Base-by-base conservation (phyloP, 208 protist genomes). In the Trypanosoma rangeli region DNA sequence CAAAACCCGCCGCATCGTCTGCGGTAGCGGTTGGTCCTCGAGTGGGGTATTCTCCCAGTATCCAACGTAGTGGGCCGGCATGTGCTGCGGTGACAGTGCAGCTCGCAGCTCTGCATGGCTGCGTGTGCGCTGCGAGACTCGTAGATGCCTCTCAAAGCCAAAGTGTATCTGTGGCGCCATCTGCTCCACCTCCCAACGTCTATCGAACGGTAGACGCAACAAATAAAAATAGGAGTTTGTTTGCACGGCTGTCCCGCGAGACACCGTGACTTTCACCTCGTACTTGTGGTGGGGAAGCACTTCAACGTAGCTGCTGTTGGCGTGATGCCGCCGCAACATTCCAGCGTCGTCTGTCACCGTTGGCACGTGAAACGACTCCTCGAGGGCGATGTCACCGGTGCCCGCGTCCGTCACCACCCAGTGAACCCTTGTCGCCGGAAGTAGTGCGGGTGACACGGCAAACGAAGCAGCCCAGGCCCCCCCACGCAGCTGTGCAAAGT, bases 11-110 rank as follows among this genome's bases (percentile, higher is more conserved):
- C 42, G 22, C 48, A 8, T 5, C 59, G 22, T 64, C 75, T 87
- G 81, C 29, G 81, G 80, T 13, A 84, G 56, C 29, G 73, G 81
- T 74, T 92, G 83, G 44, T 87, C 84, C 5, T 62, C 12, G n/a
- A 81, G 52, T 18, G 83, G 81, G 1, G 64, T 70, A 70, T 90
- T 85, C 59, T 82, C 74, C 85, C 85, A 94, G 75, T 86, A 89
- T 39, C 84, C 84, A 57, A 81, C 67, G 75, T 94, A 90, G 44
- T 56, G 24, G 18, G 29, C 15, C 8, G 48, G 49, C 18, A 28
- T 33, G 12, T 59, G 55, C 35, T 16, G 48, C 3, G 73, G 67
- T 31, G 80, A 44, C 12, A 93, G 76, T n/a, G 83, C 87, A 29
- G 49, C 61, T 31, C 33, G 33, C 24, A 94, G 71, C 60, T 85